A percentile compares a stretch with the other conserved stretches of the same genome.
These are phyloP conservation scores for Laguncularia racemosa DNA, from an alignment of 345 rosid species.

Conservation along the genomic window DNA sequence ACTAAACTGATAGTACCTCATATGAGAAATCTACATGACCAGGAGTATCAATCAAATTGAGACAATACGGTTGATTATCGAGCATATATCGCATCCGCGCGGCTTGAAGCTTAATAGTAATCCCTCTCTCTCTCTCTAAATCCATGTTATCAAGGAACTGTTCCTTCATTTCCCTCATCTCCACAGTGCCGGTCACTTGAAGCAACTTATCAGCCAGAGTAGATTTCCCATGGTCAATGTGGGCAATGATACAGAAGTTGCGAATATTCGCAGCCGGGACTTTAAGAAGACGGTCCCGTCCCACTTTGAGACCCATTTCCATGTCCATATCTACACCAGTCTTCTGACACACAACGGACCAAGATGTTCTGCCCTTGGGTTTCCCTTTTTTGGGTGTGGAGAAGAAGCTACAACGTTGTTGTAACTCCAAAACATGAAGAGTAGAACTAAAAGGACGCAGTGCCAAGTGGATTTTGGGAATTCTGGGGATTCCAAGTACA, in stretches of 20 bases:
- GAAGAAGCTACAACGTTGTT: too few species aligned
- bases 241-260: slow-evolving; percentile 89
- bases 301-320: too few species aligned
- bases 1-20: slow-evolving; percentile 42
- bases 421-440: too few species aligned
- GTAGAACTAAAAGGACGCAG: too few species aligned
- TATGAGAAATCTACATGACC: slow-evolving; percentile 98
- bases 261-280: slow-evolving; percentile 68
- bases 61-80: slow-evolving; percentile 58
- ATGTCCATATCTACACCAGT: too few species aligned
- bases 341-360: too few species aligned
- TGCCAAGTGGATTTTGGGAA: too few species aligned
- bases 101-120: slow-evolving; percentile 96
- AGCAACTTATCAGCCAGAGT: slow-evolving; percentile 95
- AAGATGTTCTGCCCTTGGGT: too few species aligned
- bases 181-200: slow-evolving; percentile 89
- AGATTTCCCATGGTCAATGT: slow-evolving; percentile 96
- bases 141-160: slow-evolving; percentile 99
- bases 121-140: slow-evolving; percentile 98
- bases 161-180: slow-evolving; percentile 90
- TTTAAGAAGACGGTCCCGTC: slow-evolving; percentile 49
- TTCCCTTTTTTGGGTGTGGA: too few species aligned
- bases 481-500: too few species aligned
- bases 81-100: slow-evolving; percentile 91
- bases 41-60: slow-evolving; percentile 93